These are phyloP conservation scores for Fraxinus ornus DNA, from an alignment of 305 asterid genomes.

Conservation along the genomic window DNA sequence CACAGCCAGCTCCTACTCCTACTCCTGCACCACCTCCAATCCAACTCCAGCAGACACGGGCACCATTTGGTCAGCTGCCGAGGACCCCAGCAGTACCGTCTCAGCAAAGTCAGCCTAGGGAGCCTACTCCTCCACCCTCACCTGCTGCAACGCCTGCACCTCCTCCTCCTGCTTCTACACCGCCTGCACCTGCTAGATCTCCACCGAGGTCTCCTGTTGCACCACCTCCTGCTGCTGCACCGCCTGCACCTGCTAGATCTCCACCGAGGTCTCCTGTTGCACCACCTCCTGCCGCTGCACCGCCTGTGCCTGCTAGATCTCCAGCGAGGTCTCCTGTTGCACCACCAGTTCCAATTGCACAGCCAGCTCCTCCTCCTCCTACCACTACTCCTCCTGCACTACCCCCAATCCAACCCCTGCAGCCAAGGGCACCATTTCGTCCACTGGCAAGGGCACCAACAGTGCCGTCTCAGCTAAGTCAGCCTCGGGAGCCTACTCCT, in stretches of 20 bases:
- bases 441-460: constrained; percentile 27
- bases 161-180: background rate
- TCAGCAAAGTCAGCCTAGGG: constrained; percentile 17
- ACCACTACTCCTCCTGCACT: too few species aligned
- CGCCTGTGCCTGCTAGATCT: too few species aligned
- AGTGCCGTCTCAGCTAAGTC: constrained; percentile 4
- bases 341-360: constrained; percentile 12
- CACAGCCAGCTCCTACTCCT: background rate
- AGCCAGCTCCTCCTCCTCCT: background rate
- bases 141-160: constrained; percentile 13
- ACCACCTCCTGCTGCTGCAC: background rate
- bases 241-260: too few species aligned
- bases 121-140: constrained; percentile 20
- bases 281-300: too few species aligned
- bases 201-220: background rate
- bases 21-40: background rate
- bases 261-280: too few species aligned
- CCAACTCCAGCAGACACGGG: constrained; percentile 13
- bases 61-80: constrained; percentile 13
- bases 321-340: background rate
- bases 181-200: background rate
- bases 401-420: background rate
- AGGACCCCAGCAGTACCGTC: constrained; percentile 26
- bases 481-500: background rate
- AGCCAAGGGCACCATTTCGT: constrained; percentile 25